phyloP scores from a whole-genome alignment of 805 yeast species.

The Debaryomyces prosopidis region DNA sequence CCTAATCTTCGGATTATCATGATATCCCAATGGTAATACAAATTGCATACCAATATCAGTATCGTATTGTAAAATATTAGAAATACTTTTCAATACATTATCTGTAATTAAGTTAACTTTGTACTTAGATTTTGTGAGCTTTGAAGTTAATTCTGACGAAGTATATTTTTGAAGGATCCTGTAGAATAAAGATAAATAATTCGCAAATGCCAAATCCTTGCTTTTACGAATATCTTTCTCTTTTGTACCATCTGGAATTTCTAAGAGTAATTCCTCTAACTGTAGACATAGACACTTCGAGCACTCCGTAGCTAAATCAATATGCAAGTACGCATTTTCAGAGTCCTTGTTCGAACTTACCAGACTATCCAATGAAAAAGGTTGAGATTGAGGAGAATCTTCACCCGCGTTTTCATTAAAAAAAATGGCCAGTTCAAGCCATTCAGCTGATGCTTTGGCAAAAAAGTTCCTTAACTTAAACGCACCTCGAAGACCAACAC shows the following conservation, averaged over 20 bases:
- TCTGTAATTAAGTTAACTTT: conserved; percentile 59
- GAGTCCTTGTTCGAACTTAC: conserved; percentile 24
- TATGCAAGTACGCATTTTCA: conserved; percentile 48
- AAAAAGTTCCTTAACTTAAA: conserved; percentile 47
- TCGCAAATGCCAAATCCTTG: conserved; percentile 63
- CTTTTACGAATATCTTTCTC: conserved; percentile 55
- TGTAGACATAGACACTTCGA: conserved; percentile 57
- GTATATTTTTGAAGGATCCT: conserved; percentile 51
- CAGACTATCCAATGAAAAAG: conserved; percentile 4
- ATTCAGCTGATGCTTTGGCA: conserved; percentile 47
- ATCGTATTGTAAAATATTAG: conserved; percentile 70
- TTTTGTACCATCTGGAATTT: conserved; percentile 54
- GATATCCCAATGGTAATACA: conserved; percentile 78
- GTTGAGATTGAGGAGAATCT: neutral
- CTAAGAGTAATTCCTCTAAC: conserved; percentile 58
- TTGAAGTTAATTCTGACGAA: conserved; percentile 12
- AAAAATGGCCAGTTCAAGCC: conserved; percentile 56
- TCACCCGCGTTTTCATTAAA: conserved; percentile 23
- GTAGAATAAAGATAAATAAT: conserved; percentile 64
- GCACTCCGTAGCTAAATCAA: conserved; percentile 66
- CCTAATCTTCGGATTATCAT: conserved; percentile 62
- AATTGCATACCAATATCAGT: conserved; percentile 74
- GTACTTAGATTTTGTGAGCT: conserved; percentile 39
- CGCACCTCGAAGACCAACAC: conserved; percentile 44
- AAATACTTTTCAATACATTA: conserved; percentile 62